phyloP scores from a whole-genome alignment of 192 early-diverging fungal species.

The Pecoramyces ruminantium region DNA sequence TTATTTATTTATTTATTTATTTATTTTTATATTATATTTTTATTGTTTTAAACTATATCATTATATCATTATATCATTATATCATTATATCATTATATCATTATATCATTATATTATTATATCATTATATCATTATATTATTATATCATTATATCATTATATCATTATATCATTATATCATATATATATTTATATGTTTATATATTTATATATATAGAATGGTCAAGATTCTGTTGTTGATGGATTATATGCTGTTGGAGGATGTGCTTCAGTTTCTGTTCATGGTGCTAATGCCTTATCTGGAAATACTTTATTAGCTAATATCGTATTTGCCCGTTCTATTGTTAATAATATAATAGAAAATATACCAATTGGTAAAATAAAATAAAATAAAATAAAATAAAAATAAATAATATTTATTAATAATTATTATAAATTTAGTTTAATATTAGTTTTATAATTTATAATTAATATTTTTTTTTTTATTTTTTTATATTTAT shows the following conservation, averaged over 20 bases:
- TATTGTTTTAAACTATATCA: too few relatives aligned
- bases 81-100: too few relatives aligned
- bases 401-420: constrained; percentile 26
- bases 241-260: constrained; percentile 95
- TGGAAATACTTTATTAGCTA: constrained; percentile 94
- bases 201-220: constrained; percentile 10
- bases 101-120: too few relatives aligned
- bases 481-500: too few relatives aligned
- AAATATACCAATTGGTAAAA: background rate
- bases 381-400: constrained; percentile 36
- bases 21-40: background rate
- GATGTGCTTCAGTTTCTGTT: constrained; percentile 92
- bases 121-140: too few relatives aligned
- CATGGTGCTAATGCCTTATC: constrained; percentile 97
- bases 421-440: too few relatives aligned
- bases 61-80: too few relatives aligned
- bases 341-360: constrained; percentile 38
- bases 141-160: too few relatives aligned
- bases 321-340: constrained; percentile 97
- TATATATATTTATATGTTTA: too few relatives aligned
- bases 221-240: constrained; percentile 86
- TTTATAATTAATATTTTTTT: too few relatives aligned
- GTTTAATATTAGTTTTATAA: too few relatives aligned
- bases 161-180: too few relatives aligned
- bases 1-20: background rate